Evolutionary conservation across 768 basidiomycete genomes (phyloP).

Genomic region (Sporobolomyces phaffii): DNA sequence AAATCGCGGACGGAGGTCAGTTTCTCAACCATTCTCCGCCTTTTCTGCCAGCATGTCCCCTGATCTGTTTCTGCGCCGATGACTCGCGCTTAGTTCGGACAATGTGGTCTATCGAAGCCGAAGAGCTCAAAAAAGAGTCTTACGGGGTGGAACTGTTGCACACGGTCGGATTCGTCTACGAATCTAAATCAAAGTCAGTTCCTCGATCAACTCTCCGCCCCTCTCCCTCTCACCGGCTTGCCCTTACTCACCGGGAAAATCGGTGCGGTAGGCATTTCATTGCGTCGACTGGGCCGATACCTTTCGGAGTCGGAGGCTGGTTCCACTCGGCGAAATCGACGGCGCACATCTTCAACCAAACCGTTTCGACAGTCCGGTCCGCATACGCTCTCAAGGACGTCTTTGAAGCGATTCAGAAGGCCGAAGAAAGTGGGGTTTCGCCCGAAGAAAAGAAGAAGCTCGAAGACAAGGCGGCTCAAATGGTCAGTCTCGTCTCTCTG

Average conservation of each 20-base stretch:
- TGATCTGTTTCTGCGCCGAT: too few species aligned
- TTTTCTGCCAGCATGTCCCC: not conserved
- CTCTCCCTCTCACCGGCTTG: too few species aligned
- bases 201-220: slow-evolving; percentile 44
- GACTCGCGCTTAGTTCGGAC: slow-evolving; percentile 24
- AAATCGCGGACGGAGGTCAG: slow-evolving; percentile 62
- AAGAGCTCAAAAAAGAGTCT: slow-evolving; percentile 71
- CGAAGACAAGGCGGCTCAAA: slow-evolving; percentile 89
- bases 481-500: slow-evolving; percentile 45
- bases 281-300: slow-evolving; percentile 59
- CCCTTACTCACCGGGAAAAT: too few species aligned
- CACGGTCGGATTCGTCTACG: slow-evolving; percentile 78
- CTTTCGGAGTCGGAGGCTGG: slow-evolving; percentile 80
- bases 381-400: slow-evolving; percentile 83
- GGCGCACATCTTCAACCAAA: slow-evolving; percentile 74
- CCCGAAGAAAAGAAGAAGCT: slow-evolving; percentile 73
- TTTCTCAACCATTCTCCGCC: too few species aligned
- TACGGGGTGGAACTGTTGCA: slow-evolving; percentile 82
- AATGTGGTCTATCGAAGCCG: slow-evolving; percentile 42
- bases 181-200: slow-evolving; percentile 53
- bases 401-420: slow-evolving; percentile 85
- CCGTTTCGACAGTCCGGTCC: slow-evolving; percentile 39
- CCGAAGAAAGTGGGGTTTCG: slow-evolving; percentile 71
- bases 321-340: slow-evolving; percentile 85
- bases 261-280: slow-evolving; percentile 75